These are phyloP conservation scores for Floccularia luteovirens DNA, from an alignment of 768 basidiomycete species.

Conservation along the genomic window DNA sequence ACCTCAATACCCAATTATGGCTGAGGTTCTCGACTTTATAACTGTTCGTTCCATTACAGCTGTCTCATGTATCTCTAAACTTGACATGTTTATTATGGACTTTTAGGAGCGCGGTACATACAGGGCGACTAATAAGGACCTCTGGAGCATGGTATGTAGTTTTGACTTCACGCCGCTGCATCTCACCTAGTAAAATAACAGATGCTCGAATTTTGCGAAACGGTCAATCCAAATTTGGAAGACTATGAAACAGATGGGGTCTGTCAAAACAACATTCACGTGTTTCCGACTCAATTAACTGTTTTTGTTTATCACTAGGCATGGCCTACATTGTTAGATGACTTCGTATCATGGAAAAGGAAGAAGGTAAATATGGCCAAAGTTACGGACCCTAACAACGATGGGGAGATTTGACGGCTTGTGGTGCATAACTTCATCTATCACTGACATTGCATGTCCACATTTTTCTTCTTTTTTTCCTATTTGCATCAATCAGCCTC, in stretches of 20 bases:
- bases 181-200: slow-evolving; percentile 15
- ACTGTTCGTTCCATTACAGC: slow-evolving; percentile 44
- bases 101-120: slow-evolving; percentile 43
- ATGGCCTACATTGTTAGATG: slow-evolving; percentile 79
- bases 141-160: slow-evolving; percentile 72
- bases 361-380: too few species aligned
- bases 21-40: slow-evolving; percentile 62
- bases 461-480: too few species aligned
- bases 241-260: slow-evolving; percentile 77
- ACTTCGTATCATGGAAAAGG: slow-evolving; percentile 69
- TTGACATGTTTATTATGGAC: background rate
- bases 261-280: slow-evolving; percentile 11
- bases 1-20: slow-evolving; percentile 60
- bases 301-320: slow-evolving; percentile 35
- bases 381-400: slow-evolving; percentile 8
- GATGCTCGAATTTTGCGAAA: slow-evolving; percentile 73
- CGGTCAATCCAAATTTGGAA: slow-evolving; percentile 47
- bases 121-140: slow-evolving; percentile 77
- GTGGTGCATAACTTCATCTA: too few species aligned
- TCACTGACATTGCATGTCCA: too few species aligned
- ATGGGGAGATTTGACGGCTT: background rate
- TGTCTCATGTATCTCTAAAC: too few species aligned
- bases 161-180: slow-evolving; percentile 2
- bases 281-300: background rate
- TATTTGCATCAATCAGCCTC: too few species aligned